Conservation (phyloP, 345 rosid species). For the Luvunga scandens region DNA sequence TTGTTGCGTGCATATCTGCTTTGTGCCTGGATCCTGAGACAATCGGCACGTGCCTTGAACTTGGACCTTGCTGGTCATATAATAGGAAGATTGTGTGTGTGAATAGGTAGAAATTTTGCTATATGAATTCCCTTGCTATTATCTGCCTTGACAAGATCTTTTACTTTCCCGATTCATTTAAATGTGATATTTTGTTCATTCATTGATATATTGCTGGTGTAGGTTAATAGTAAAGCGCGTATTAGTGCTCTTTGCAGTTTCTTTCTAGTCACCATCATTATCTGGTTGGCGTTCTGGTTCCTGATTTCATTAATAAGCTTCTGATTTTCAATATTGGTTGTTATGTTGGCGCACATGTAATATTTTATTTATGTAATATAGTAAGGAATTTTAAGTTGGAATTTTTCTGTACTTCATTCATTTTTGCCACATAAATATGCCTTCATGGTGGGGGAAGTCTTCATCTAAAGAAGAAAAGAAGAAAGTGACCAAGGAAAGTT, state of each 20-base stretch:
- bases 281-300: slow-evolving; percentile 16
- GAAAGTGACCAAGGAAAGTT: slow-evolving; percentile 72
- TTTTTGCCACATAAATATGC: slow-evolving; percentile 34
- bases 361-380: slow-evolving; percentile 15
- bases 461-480: slow-evolving; percentile 74
- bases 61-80: neutral
- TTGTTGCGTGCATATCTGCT: neutral
- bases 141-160: slow-evolving; percentile 1
- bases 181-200: slow-evolving; percentile 1
- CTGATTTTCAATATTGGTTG: slow-evolving; percentile 16
- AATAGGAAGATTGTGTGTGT: neutral
- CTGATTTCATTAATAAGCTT: slow-evolving; percentile 25
- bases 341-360: slow-evolving; percentile 23
- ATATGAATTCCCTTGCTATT: neutral
- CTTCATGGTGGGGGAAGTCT: slow-evolving; percentile 72
- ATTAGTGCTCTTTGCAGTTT: neutral
- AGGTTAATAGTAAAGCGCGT: slow-evolving; percentile 2
- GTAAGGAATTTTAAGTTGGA: slow-evolving; percentile 19
- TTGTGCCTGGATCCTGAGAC: neutral
- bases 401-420: slow-evolving; percentile 3
- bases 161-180: neutral
- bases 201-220: neutral
- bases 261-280: neutral
- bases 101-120: no score
- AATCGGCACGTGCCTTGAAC: neutral